These are phyloP conservation scores for Magnolia changhungtana DNA, from an alignment of 164 flowering plant genomes.

Conservation along the genomic window DNA sequence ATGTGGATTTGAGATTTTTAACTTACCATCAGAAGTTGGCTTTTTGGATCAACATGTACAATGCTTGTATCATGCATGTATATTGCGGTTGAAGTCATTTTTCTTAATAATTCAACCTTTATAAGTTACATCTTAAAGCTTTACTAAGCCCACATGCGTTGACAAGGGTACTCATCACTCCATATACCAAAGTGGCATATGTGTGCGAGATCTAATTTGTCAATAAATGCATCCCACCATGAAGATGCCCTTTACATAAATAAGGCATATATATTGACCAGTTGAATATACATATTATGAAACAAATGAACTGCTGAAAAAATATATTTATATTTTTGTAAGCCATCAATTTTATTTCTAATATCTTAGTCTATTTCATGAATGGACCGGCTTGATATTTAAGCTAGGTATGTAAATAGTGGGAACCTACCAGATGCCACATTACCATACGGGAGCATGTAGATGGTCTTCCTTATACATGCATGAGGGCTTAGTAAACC, in stretches of 20 bases:
- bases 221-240: too few species aligned
- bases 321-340: too few species aligned
- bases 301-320: neutral
- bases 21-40: conserved; percentile 77
- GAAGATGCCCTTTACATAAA: too few species aligned
- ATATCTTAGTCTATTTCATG: too few species aligned
- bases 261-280: neutral
- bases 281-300: neutral
- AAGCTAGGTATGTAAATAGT: too few species aligned
- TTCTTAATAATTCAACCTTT: neutral
- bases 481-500: neutral
- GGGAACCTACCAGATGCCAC: neutral
- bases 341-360: too few species aligned
- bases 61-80: conserved; percentile 98
- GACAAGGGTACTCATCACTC: neutral
- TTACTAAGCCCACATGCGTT: neutral
- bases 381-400: too few species aligned
- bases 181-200: neutral
- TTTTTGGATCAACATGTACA: conserved; percentile 98
- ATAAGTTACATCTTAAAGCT: neutral
- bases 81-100: conserved; percentile 17
- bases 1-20: conserved; percentile 59
- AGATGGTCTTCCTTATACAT: neutral
- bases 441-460: neutral
- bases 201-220: neutral